A percentile compares a stretch with the other conserved stretches of the same genome.
Evolutionary conservation across 257 asterid genomes (phyloP).

Genomic region (Cynanchum wilfordii): DNA sequence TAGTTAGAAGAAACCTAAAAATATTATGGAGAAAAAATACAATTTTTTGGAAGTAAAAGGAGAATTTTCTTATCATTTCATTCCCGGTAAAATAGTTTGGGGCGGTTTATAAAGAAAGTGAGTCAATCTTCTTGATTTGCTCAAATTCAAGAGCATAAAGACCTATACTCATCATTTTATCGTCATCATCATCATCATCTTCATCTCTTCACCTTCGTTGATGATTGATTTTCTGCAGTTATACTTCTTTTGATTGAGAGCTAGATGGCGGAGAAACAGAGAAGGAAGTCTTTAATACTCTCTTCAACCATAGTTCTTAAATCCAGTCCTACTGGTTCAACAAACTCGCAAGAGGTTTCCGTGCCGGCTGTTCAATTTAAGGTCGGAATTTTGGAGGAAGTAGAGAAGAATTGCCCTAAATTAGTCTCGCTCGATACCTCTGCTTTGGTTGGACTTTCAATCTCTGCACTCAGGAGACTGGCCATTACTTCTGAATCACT

Average conservation of each 20-base stretch:
- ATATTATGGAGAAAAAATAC: no score
- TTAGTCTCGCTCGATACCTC: conserved; percentile 42
- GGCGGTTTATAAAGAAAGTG: not conserved
- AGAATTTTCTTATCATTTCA: not conserved
- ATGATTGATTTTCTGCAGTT: not conserved
- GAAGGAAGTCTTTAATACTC: conserved; percentile 76
- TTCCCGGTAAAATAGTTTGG: not conserved
- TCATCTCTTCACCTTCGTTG: not conserved
- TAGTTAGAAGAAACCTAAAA: no score
- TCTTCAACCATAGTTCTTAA: conserved; percentile 72
- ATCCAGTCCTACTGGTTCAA: conserved; percentile 41
- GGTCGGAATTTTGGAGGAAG: conserved; percentile 56
- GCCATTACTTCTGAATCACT: conserved; percentile 83
- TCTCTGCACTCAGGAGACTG: conserved; percentile 54
- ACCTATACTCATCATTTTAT: no score
- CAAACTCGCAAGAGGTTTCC: conserved; percentile 18
- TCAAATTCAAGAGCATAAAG: not conserved
- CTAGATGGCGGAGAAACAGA: conserved; percentile 65
- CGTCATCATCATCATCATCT: not conserved
- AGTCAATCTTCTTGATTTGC: not conserved
- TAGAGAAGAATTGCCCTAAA: not conserved
- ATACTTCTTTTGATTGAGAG: conserved; percentile 8
- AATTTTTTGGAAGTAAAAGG: no score
- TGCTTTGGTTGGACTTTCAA: conserved; percentile 69
- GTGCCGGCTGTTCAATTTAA: conserved; percentile 33